Conservation (phyloP, 805 yeast species). For the Alloascoidea hylecoeti region DNA sequence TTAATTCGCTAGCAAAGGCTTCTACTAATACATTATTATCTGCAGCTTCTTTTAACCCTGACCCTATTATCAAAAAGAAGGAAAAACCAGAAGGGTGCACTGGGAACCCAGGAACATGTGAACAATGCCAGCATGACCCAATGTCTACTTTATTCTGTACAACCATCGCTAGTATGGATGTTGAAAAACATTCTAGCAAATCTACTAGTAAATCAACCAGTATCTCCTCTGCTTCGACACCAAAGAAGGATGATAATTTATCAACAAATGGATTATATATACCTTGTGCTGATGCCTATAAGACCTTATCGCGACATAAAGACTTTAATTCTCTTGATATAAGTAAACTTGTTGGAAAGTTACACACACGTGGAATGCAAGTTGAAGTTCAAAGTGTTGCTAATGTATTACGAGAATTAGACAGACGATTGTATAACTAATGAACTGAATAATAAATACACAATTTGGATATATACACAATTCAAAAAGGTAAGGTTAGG, state of each 20-base stretch:
- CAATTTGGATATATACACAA: too few species aligned
- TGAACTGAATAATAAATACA: conserved; percentile 8
- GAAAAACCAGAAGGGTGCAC: conserved; percentile 52
- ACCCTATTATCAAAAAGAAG: too few species aligned
- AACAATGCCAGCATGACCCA: conserved; percentile 74
- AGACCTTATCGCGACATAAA: conserved; percentile 72
- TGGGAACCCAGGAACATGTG: conserved; percentile 81
- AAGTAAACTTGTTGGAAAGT: conserved; percentile 56
- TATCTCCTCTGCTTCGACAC: conserved; percentile 2
- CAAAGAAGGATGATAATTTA: conserved; percentile 3
- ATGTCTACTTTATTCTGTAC: conserved; percentile 83
- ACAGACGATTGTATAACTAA: conserved; percentile 42
- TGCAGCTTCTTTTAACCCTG: not conserved
- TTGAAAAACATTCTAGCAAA: conserved; percentile 3
- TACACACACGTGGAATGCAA: conserved; percentile 74
- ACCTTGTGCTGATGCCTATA: conserved; percentile 85
- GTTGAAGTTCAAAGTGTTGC: conserved; percentile 90
- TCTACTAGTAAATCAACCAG: not conserved
- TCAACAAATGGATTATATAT: conserved; percentile 38
- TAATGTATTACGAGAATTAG: conserved; percentile 69
- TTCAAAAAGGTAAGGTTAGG: too few species aligned
- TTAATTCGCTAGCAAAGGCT: not conserved
- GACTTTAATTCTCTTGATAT: conserved; percentile 63
- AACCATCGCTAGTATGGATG: conserved; percentile 49
- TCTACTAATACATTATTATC: not conserved